Evolutionary conservation across 1,139 yeast genomes (phyloP), one percentile per base, ranked within the genome.

Genomic region (Blastobotrys petasosporus): DNA sequence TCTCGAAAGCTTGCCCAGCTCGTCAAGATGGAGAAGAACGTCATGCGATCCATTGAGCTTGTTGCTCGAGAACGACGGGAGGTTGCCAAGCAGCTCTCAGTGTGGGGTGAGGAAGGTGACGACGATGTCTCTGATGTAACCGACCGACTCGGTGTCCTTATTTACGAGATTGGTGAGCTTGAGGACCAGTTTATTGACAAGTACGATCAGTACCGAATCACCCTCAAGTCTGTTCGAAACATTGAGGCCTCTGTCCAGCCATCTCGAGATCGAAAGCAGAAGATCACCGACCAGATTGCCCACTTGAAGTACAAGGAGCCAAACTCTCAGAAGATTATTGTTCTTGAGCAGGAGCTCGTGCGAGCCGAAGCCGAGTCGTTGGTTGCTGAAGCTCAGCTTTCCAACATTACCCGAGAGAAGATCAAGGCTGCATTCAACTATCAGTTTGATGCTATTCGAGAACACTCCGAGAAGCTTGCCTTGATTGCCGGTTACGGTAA

Each of bases 331-430:
- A 90, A 87, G 77, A 86, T 92, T 58, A 80, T 87, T 54, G 88
- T 90, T 47, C 79, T 92, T 67, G 98, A 92, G 76, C 97, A 92
- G 74, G 97, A 92, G 74, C 79, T 92, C 68, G 97, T 92, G 56
- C 85, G 98, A 71, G 97, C 97, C 44, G 98, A 92, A 75, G 97
- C 97, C 57, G 97, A 92, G 74, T 87, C 96, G 44, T 80, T 92
- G 62, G 98, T 92, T 61, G 98, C 98, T 51, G 98, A 92, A 75
- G 97, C 97, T 47, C 98, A 92, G 76, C 80, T 92, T 67, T 85
- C 96, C 54, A 92, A 92, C 76, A 92, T 92, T 71, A 92, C 97
- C 59, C 85, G 98, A 71, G 96, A 92, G 71, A 88, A 90, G 77
- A 79, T 92, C 69, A 90, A 94, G 80, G 94, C 95, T 59, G 95